Percentiles rank a stretch among this genome's conserved stretches.
Evolutionary conservation across 352 stramenopile genomes (phyloP).

Genomic region (Phytophthora citricola): DNA sequence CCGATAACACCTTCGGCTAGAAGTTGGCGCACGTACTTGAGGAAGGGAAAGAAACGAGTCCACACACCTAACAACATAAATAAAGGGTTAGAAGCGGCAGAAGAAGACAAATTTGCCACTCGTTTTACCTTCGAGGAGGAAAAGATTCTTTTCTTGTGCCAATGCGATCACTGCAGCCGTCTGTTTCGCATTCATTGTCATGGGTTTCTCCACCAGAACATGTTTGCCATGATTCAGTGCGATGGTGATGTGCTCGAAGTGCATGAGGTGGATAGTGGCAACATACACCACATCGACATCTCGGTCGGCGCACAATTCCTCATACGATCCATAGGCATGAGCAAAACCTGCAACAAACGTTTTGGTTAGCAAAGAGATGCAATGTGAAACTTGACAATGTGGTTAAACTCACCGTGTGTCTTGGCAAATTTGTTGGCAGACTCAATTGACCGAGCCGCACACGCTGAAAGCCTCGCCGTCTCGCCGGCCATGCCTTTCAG

Average conservation of each 20-base stretch:
- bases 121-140: constrained; percentile 79
- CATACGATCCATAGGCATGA: constrained; percentile 81
- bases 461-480: constrained; percentile 39
- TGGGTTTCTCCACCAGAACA: constrained; percentile 93
- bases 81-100: neutral
- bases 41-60: constrained; percentile 84
- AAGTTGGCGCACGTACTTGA: constrained; percentile 65
- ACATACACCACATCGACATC: constrained; percentile 92
- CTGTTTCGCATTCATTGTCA: constrained; percentile 86
- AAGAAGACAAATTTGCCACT: constrained; percentile 16
- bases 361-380: neutral
- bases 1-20: constrained; percentile 58
- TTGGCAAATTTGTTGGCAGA: constrained; percentile 52
- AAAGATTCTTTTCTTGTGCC: constrained; percentile 66
- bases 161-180: constrained; percentile 65
- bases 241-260: constrained; percentile 66
- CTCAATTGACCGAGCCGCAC: constrained; percentile 53
- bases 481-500: constrained; percentile 30
- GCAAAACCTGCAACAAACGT: constrained; percentile 44
- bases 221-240: constrained; percentile 88
- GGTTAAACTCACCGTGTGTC: constrained; percentile 38
- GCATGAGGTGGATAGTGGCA: constrained; percentile 84
- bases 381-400: constrained; percentile 32
- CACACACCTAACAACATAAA: constrained; percentile 79
- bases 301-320: constrained; percentile 76